Evolutionary conservation across 1,284 basidiomycete genomes (phyloP), one percentile per base, ranked within the genome.

Genomic region (Boletus semigastroideus): DNA sequence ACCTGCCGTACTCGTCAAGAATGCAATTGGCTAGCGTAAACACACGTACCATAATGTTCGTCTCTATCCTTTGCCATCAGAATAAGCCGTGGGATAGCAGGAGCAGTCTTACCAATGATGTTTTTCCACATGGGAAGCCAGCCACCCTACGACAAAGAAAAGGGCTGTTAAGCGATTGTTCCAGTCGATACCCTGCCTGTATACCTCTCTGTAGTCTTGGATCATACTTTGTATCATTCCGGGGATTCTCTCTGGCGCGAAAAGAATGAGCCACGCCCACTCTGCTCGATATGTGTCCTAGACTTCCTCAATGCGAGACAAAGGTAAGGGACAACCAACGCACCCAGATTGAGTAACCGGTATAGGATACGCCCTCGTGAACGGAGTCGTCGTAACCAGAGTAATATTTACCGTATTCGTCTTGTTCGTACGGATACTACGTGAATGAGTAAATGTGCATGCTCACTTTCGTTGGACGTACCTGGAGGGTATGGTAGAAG

Each of bases 91-190:
- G 6, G 3, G 33, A 48, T 13, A 22, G 36, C 33, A 36, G 42
- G 19, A 16, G 19, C 8, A 20, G 12, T 55, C 73, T 54, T 45
- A 85, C 83, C 90, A 54, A 89, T 82, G 16, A 92, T 80, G 58
- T 92, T 93, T 71, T 92, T 92, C 90, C 91, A 93, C 90, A 93
- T 92, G 0, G 91, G 91, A 42, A 93, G 70, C 86, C 89, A 90
- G 5, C 91, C 91, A 25, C 87, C 83, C 80, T 91, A 58, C 10
- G 13, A 40, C 8, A 11, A 48, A 42, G 16, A 22, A 22, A 46
- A 51, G 7, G 2, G 12, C 22, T 10, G 20, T 48, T 52, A 12
- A 59, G 42, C 25, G 28, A 42, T 13, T 3, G 12, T 46, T 45
- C 16, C 11, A 2, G 5, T 16, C 10, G 2, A n/a, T n/a, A n/a